Base-by-base conservation (phyloP, 441 rosid species). In the Erodium trifolium region DNA sequence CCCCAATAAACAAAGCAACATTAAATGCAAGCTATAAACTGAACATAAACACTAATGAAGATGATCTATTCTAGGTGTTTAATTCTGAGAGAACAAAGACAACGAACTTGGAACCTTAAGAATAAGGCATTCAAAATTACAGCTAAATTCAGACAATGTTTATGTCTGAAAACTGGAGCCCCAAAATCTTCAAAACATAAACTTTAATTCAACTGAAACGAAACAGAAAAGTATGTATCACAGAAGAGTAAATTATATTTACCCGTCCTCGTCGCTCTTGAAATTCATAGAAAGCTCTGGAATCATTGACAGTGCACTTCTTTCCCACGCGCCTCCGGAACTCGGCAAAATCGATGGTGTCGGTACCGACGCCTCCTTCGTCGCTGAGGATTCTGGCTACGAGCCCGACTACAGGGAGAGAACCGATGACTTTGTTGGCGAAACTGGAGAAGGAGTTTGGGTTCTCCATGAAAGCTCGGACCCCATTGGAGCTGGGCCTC, bases 361-460 rank as follows among this genome's bases (percentile, higher is more conserved):
- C 97, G 63, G 78, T 73, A 3, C 99, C 99, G 17, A 93, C 90
- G 8, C 99, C 97, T 13, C 97, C 99, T 82, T 93, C 97, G 35
- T 91, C 95, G 66, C 85, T 87, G 75, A 88, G 66, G 68, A 93
- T 88, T 76, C 99, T 78, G 0, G 95, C 99, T 2, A 93, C 67
- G 55, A 93, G 99, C 53, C 99, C 99, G 2, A 93, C 18, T 0
- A 93, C 87, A 3, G 99, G 97, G 45, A 93, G 92, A 7, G 97
- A 86, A 10, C 97, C 97, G 65, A 88, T 81, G 73, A 91, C 89
- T 75, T 83, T 87, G 75, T 59, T 93, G 37, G 88, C 93, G 70
- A 91, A 88, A 73, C 83, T 74, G 53, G 93, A 84, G 72, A 91
- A 37, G 34, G 97, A 87, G 79, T 85, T 86, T 1, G 84, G 87